Percentiles rank a stretch among this genome's conserved stretches.
Evolutionary conservation across 1,284 basidiomycete genomes (phyloP).

Genomic region (Ustilago shanxiensis): DNA sequence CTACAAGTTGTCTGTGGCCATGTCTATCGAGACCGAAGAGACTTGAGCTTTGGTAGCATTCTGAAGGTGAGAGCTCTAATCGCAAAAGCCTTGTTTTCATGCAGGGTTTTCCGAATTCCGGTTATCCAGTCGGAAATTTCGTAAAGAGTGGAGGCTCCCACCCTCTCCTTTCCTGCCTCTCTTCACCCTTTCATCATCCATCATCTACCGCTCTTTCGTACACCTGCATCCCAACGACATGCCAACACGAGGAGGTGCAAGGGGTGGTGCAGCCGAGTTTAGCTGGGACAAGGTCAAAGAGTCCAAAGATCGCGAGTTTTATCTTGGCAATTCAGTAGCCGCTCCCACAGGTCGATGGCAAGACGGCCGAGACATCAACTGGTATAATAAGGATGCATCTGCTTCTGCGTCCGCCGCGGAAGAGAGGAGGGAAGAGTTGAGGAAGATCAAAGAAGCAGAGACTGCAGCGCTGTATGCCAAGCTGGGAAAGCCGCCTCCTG

Average conservation of each 20-base stretch:
- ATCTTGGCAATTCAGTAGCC: slow-evolving; percentile 67
- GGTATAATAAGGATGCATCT: slow-evolving; percentile 65
- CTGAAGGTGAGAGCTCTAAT: background rate
- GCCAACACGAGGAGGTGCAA: slow-evolving; percentile 58
- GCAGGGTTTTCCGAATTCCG: slow-evolving; percentile 22
- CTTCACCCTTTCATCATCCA: background rate
- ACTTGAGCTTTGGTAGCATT: no score
- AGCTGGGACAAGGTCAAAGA: slow-evolving; percentile 64
- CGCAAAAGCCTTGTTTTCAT: background rate
- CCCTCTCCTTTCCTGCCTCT: background rate
- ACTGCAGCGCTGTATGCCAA: slow-evolving; percentile 59
- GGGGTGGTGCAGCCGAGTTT: slow-evolving; percentile 67
- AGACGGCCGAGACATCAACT: slow-evolving; percentile 66
- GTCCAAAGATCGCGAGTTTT: slow-evolving; percentile 68
- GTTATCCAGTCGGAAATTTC: slow-evolving; percentile 12
- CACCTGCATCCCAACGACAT: slow-evolving; percentile 4
- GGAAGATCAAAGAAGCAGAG: slow-evolving; percentile 63
- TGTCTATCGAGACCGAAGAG: no score
- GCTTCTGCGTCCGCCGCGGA: slow-evolving; percentile 26
- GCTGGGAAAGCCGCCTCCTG: slow-evolving; percentile 43
- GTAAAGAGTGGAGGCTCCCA: slow-evolving; percentile 19
- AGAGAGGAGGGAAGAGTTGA: slow-evolving; percentile 55
- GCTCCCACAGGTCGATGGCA: slow-evolving; percentile 68
- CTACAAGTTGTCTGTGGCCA: background rate
- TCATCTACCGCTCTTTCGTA: background rate